Conservation (phyloP, 306 rosid species). For the Rosa rugosa region DNA sequence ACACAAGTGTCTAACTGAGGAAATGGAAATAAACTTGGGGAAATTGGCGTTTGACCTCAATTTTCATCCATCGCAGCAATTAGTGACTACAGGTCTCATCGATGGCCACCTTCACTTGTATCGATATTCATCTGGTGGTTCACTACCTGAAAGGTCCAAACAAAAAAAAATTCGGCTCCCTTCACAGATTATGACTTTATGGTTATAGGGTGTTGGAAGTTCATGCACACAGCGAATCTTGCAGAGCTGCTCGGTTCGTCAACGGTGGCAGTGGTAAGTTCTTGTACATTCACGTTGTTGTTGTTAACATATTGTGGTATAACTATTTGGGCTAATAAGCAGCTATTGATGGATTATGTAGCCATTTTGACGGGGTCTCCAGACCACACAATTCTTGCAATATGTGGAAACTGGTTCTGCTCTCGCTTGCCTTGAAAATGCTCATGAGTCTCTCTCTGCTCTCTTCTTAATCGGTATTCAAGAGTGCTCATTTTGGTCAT, state of each 20-base stretch:
- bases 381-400: slow-evolving; percentile 72
- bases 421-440: slow-evolving; percentile 67
- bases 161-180: no score
- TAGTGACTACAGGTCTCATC: slow-evolving; percentile 63
- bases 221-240: slow-evolving; percentile 74
- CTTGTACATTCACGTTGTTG: not conserved
- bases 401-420: slow-evolving; percentile 87
- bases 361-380: slow-evolving; percentile 85
- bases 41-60: slow-evolving; percentile 67
- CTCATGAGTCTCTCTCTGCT: slow-evolving; percentile 55
- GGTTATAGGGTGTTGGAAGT: slow-evolving; percentile 61
- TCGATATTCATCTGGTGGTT: slow-evolving; percentile 46
- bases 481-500: not conserved
- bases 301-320: not conserved
- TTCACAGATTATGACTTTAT: not conserved
- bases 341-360: slow-evolving; percentile 30
- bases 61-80: slow-evolving; percentile 67
- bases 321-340: slow-evolving; percentile 14
- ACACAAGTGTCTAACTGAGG: not conserved
- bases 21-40: slow-evolving; percentile 72
- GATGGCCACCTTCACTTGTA: slow-evolving; percentile 70
- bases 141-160: slow-evolving; percentile 51
- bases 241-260: slow-evolving; percentile 81
- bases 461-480: not conserved
- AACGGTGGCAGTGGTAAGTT: slow-evolving; percentile 67